Evolutionary conservation across 2,329 filamentous ascomycete genomes (phyloP).

Genomic region (Stagonosporopsis chrysanthemi): DNA sequence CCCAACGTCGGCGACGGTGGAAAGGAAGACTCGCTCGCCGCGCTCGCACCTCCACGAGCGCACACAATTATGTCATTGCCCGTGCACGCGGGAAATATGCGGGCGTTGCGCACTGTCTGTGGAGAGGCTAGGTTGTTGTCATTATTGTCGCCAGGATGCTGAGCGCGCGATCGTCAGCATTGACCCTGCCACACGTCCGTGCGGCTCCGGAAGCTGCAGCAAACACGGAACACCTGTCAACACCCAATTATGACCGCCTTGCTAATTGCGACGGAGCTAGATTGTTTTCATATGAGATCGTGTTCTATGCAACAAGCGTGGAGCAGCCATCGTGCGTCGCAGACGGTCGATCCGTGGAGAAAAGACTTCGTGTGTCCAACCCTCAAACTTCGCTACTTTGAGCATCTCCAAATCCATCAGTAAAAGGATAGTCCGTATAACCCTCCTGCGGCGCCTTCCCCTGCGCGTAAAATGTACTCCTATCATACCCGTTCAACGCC

Average conservation of each 20-base stretch:
- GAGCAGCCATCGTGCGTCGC: no score
- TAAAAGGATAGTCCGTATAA: slow-evolving; percentile 14
- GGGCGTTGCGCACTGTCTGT: neutral
- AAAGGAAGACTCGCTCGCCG: neutral
- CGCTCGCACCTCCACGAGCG: neutral
- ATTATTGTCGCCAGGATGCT: neutral
- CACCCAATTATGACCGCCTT: neutral
- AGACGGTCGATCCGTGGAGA: no score
- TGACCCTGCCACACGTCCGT: slow-evolving; percentile 3
- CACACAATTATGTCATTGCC: neutral
- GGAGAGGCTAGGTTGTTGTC: neutral
- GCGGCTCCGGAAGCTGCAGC: slow-evolving; percentile 1
- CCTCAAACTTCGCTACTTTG: neutral
- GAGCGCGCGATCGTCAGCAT: neutral
- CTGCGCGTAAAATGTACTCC: slow-evolving; percentile 12
- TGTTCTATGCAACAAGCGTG: no score
- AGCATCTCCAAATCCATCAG: neutral
- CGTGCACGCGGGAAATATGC: neutral
- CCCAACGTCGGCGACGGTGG: neutral
- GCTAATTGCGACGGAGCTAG: neutral
- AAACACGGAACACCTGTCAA: neutral
- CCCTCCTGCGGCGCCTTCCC: slow-evolving; percentile 5
- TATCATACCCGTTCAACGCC: slow-evolving; percentile 6
- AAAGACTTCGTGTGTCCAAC: no score
- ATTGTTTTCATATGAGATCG: no score